A percentile compares a stretch with the other conserved stretches of the same genome.
These are phyloP conservation scores for Pleurotus pulmonarius DNA, from an alignment of 768 basidiomycete genomes.

Conservation along the genomic window DNA sequence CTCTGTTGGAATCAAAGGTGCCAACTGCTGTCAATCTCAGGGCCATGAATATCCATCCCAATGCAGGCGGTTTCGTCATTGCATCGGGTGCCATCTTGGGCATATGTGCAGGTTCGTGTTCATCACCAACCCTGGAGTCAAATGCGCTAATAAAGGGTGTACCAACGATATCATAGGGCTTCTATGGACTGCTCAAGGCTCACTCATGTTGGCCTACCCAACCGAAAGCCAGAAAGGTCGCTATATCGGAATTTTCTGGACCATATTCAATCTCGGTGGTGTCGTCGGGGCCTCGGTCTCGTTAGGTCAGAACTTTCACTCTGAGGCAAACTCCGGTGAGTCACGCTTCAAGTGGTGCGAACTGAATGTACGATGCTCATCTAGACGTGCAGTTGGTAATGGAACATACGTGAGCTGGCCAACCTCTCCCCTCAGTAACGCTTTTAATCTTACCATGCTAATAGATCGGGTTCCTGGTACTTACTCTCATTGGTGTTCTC, in stretches of 20 bases:
- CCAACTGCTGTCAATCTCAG: slow-evolving; percentile 26
- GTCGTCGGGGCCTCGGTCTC: slow-evolving; percentile 79
- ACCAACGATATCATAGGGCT: slow-evolving; percentile 29
- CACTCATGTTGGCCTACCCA: slow-evolving; percentile 81
- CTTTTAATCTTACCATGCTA: neutral
- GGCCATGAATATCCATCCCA: slow-evolving; percentile 66
- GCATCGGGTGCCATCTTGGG: slow-evolving; percentile 70
- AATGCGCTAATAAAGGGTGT: slow-evolving; percentile 56
- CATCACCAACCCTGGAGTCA: slow-evolving; percentile 29
- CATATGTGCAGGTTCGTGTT: slow-evolving; percentile 47
- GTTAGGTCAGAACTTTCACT: slow-evolving; percentile 43
- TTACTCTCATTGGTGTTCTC: slow-evolving; percentile 63
- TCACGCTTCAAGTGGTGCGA: neutral
- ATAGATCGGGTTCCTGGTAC: slow-evolving; percentile 71
- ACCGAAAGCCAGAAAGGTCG: slow-evolving; percentile 74
- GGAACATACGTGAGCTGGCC: slow-evolving; percentile 62
- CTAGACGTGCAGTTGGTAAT: slow-evolving; percentile 47
- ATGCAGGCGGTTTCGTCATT: slow-evolving; percentile 61
- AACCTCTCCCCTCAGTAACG: too few species aligned
- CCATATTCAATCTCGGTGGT: slow-evolving; percentile 77
- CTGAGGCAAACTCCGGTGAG: slow-evolving; percentile 17
- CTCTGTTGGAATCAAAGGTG: too few species aligned
- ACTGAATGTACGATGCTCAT: neutral
- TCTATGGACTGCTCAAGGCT: slow-evolving; percentile 82
- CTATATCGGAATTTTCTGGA: slow-evolving; percentile 80